Base-by-base conservation (phyloP, 192 early-diverging fungal species). In the Ambispora gerdemannii region DNA sequence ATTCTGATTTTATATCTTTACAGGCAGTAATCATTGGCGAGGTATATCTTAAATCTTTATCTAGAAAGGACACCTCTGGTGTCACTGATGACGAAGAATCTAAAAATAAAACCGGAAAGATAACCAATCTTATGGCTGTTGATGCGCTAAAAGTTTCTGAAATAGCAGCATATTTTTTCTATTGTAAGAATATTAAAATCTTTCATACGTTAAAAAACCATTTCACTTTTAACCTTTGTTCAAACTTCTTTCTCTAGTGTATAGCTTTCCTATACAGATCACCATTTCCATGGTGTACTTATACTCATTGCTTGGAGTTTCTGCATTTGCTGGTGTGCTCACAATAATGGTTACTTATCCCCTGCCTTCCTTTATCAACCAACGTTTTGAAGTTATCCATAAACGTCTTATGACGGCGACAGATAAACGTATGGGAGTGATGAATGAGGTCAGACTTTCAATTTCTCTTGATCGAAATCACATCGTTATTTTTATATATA, bases 381-480 rank as follows among this genome's bases (percentile, higher is more conserved):
- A 81, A 82, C 55, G 68, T 84, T 22, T 75, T 81, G 51, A 77
- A 75, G 56, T 70, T 71, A 27, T 86, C 79, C 79, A 88, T 74
- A 69, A 58, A 77, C 3, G 80, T 88, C 50, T 76, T 27, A 84
- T 86, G 84, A 35, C 68, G n/a, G 76, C 80, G 30, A 86, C 82
- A 55, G 95, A 97, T 76, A 87, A 90, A 72, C 86, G 95, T 22
- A 78, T 97, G 36, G 86, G 87, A 20, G 81, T 87, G 70, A 85
- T 92, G 52, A 95, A 92, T 47, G 94, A 98, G 76, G 80, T 93
- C 68, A 38, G 71, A 1, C 72, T 58, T n/a, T n/a, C n/a, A n/a
- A n/a, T n/a, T n/a, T n/a, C n/a, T n/a, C n/a, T n/a, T n/a, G n/a
- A n/a, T n/a, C n/a, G n/a, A n/a, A n/a, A n/a, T n/a, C n/a, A n/a